Evolutionary conservation across 1,284 basidiomycete genomes (phyloP), one percentile per base, ranked within the genome.

Genomic region (Ustilago tritici): DNA sequence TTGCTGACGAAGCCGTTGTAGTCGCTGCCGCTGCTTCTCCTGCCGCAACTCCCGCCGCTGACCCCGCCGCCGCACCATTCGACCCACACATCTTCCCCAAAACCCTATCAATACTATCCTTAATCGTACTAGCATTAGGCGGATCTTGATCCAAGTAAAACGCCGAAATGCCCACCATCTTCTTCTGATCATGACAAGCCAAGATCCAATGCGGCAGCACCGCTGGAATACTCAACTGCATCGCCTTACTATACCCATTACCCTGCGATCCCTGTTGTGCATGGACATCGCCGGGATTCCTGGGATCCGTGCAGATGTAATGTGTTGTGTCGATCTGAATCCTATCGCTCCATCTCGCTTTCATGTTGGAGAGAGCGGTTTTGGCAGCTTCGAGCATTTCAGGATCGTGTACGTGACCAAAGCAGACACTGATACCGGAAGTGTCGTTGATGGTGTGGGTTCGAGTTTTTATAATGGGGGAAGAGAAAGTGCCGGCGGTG

Each of bases 271-370:
- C 73, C 12, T 59, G 57, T 6, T 49, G 58, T 4, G 63, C 75
- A 43, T 70, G 70, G 47, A 50, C 36, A 43, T 71, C 71, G 7
- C 67, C 72, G 19, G 80, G 74, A 38, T 77, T 78, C 19, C 80
- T 65, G 15, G 82, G 79, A 49, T 79, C 71, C 12, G 82, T 79
- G 63, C 82, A 83, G 19, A 86, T 60, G 40, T 81, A 79, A 57
- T 86, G 84, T 12, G 84, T 85, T 1, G 84, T 86, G 31, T 86
- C 84, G 50, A 98, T 95, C 87, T 95, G 93, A 32, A 99, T 95
- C 79, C 92, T 92, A 76, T 95, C 93, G 78, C 92, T 93, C 91
- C 92, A 94, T 32, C 75, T 74, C 3, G 80, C 84, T 38, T 79
- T 76, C 76, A 86, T 76, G 32, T 65, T 58, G 38, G 55, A 50